Percentiles rank a stretch among this genome's conserved stretches.
Evolutionary conservation across 768 basidiomycete species (phyloP).

Genomic region (Podaxis sp.): DNA sequence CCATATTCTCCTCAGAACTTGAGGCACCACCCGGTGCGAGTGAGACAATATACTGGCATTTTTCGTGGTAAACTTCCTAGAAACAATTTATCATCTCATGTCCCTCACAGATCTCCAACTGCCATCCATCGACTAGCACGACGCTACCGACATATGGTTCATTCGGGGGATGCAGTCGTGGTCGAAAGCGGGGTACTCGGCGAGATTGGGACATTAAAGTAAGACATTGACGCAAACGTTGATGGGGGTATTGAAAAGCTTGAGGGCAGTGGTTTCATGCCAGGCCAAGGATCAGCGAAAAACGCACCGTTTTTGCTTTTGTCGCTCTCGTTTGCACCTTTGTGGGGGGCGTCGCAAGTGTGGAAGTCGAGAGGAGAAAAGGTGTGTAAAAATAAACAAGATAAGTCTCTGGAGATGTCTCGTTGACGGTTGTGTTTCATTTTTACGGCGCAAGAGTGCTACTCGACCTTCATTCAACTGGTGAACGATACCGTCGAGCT

Average conservation of each 20-base stretch:
- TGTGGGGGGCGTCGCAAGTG: too few species aligned
- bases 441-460: not conserved
- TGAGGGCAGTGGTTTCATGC: not conserved
- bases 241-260: not conserved
- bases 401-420: not conserved
- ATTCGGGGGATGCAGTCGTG: too few species aligned
- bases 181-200: not conserved
- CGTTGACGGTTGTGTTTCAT: not conserved
- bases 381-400: not conserved
- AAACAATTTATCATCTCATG: not conserved
- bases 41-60: not conserved
- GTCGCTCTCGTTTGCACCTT: too few species aligned
- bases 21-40: not conserved
- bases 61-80: not conserved
- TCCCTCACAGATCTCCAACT: not conserved
- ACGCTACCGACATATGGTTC: too few species aligned
- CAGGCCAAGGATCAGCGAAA: not conserved
- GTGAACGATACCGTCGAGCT: not conserved
- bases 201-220: not conserved
- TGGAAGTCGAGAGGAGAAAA: too few species aligned
- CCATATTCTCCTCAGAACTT: not conserved
- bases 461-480: not conserved
- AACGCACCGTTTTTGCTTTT: too few species aligned
- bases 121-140: too few species aligned
- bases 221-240: not conserved